These are phyloP conservation scores for Phytopythium ostracodes DNA, from an alignment of 352 stramenopile genomes.

Conservation along the genomic window DNA sequence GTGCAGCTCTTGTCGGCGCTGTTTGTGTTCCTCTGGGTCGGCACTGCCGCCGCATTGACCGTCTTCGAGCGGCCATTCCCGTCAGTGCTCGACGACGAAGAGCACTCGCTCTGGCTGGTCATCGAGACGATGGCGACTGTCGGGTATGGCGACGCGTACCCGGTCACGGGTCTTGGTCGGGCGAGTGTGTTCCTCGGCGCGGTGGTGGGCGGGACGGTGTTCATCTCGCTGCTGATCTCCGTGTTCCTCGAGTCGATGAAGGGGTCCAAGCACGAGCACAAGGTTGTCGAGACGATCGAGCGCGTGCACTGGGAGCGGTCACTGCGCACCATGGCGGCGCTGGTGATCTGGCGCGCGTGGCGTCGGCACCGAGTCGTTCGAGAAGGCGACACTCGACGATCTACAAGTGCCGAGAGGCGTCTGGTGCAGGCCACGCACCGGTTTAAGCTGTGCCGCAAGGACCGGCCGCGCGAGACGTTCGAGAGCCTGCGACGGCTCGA, in stretches of 20 bases:
- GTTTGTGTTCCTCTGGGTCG: constrained; percentile 44
- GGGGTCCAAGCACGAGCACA: constrained; percentile 50
- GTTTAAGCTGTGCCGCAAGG: constrained; percentile 9
- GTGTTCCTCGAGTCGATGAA: constrained; percentile 61
- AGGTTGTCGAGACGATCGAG: constrained; percentile 41
- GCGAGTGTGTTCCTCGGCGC: constrained; percentile 43
- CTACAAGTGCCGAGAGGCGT: not conserved
- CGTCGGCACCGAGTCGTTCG: constrained; percentile 7
- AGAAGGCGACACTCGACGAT: not conserved
- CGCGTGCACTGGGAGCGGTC: constrained; percentile 32
- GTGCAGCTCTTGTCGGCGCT: constrained; percentile 33
- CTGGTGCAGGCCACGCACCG: constrained; percentile 15
- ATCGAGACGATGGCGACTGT: constrained; percentile 62
- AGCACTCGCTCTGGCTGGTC: constrained; percentile 57
- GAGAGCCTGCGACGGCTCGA: constrained; percentile 7
- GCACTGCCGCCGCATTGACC: constrained; percentile 41
- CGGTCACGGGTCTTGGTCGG: constrained; percentile 41
- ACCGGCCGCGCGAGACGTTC: constrained; percentile 9
- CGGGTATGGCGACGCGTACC: constrained; percentile 57
- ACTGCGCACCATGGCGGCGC: constrained; percentile 20
- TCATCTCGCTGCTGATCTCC: constrained; percentile 61
- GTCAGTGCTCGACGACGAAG: constrained; percentile 48
- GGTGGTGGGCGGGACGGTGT: constrained; percentile 41
- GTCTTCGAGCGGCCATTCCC: constrained; percentile 61
- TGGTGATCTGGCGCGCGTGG: constrained; percentile 42